These are phyloP conservation scores for Rhynchospora tenuis DNA, from an alignment of 176 grass and related monocot genomes.

Conservation along the genomic window DNA sequence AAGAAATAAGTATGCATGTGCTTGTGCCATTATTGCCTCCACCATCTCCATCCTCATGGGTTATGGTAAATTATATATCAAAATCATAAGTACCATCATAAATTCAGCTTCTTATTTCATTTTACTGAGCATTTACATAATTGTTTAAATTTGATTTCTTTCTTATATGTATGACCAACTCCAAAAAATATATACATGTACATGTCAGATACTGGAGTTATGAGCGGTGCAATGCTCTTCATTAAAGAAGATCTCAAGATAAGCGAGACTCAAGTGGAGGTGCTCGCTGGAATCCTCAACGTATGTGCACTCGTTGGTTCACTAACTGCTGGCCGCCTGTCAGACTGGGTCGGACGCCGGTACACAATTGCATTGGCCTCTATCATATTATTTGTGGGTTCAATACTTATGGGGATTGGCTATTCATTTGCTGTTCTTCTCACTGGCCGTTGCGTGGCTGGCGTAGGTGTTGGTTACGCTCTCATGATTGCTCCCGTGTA, in stretches of 20 bases:
- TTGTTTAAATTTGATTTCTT: background rate
- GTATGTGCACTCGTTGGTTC: constrained; percentile 76
- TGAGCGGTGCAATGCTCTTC: constrained; percentile 68
- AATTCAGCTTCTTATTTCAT: background rate
- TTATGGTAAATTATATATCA: constrained; percentile 40
- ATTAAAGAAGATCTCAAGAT: constrained; percentile 69
- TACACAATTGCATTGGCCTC: constrained; percentile 89
- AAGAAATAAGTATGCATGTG: constrained; percentile 60
- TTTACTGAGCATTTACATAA: background rate
- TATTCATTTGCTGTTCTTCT: constrained; percentile 56
- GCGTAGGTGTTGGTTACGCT: constrained; percentile 82
- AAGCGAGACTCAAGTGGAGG: constrained; percentile 53
- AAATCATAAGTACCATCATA: background rate
- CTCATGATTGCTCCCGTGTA: constrained; percentile 83
- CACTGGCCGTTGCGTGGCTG: constrained; percentile 68
- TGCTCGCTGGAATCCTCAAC: constrained; percentile 84
- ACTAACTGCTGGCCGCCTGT: constrained; percentile 63
- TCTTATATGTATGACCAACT: constrained; percentile 27
- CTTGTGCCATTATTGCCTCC: constrained; percentile 61
- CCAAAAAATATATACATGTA: background rate
- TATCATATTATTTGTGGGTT: constrained; percentile 69
- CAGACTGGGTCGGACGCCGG: constrained; percentile 80
- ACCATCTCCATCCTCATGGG: constrained; percentile 81
- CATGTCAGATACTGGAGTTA: constrained; percentile 42
- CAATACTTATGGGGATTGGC: constrained; percentile 61